These are phyloP conservation scores for Thalia dealbata DNA, from an alignment of 176 grass and related monocot species.

Conservation along the genomic window DNA sequence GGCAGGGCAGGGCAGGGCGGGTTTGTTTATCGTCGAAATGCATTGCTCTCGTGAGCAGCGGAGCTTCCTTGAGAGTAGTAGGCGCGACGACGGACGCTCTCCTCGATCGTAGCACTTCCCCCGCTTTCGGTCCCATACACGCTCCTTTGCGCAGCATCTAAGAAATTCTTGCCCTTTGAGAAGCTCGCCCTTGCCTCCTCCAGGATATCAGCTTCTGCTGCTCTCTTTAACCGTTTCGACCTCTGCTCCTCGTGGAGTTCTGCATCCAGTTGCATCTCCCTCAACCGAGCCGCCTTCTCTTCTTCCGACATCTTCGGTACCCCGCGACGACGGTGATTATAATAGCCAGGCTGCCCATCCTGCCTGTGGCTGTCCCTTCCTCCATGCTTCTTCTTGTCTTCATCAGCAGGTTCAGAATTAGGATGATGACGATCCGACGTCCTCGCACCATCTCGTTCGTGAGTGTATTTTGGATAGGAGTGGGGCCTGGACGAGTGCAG, in stretches of 20 bases:
- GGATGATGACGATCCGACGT: slow-evolving; percentile 22
- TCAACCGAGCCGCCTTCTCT: slow-evolving; percentile 66
- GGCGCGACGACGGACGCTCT: slow-evolving; percentile 77
- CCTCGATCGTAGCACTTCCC: slow-evolving; percentile 75
- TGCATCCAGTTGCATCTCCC: slow-evolving; percentile 69
- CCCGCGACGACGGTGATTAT: slow-evolving; percentile 35
- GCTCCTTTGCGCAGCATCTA: slow-evolving; percentile 71
- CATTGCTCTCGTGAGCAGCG: slow-evolving; percentile 64
- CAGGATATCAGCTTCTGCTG: slow-evolving; percentile 44
- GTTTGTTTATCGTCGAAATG: slow-evolving; percentile 59
- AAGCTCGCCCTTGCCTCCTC: slow-evolving; percentile 33
- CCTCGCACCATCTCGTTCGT: slow-evolving; percentile 9
- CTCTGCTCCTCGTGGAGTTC: slow-evolving; percentile 92
- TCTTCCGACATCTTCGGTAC: slow-evolving; percentile 78
- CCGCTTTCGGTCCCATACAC: slow-evolving; percentile 78
- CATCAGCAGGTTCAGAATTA: slow-evolving; percentile 27
- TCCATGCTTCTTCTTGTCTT: slow-evolving; percentile 21
- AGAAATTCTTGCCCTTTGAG: slow-evolving; percentile 68
- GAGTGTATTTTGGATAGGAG: slow-evolving; percentile 31
- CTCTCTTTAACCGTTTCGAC: slow-evolving; percentile 80
- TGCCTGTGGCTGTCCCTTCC: slow-evolving; percentile 20
- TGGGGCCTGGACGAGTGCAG: slow-evolving; percentile 2
- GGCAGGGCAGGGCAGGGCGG: no score
- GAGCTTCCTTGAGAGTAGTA: slow-evolving; percentile 72
- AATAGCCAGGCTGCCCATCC: slow-evolving; percentile 22